These are phyloP conservation scores for Cucumis melo DNA, from an alignment of 306 rosid genomes.

Conservation along the genomic window DNA sequence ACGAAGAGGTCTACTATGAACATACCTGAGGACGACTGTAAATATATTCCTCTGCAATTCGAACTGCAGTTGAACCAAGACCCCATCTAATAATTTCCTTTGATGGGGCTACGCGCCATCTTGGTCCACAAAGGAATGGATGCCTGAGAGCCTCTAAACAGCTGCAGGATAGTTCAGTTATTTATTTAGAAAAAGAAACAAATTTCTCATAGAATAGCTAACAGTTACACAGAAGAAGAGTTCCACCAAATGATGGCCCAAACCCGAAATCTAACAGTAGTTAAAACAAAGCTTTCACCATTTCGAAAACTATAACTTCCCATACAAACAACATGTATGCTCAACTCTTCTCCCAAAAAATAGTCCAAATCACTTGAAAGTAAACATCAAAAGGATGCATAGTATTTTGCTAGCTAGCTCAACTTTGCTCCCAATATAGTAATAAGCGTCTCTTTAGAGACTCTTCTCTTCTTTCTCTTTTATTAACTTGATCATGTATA, in stretches of 20 bases:
- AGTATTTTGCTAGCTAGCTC: neutral
- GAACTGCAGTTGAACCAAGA: slow-evolving; percentile 79
- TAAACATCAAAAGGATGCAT: neutral
- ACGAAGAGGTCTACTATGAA: neutral
- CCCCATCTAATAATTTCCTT: slow-evolving; percentile 92
- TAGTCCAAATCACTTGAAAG: neutral
- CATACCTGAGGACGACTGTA: slow-evolving; percentile 86
- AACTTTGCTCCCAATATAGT: neutral
- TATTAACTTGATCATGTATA: too few relatives aligned
- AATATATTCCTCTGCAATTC: slow-evolving; percentile 86
- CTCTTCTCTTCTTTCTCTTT: too few relatives aligned
- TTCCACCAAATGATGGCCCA: neutral
- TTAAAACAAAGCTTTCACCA: neutral
- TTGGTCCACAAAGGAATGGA: slow-evolving; percentile 95
- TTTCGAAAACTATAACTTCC: neutral
- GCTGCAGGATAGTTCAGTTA: slow-evolving; percentile 27
- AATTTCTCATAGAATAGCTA: neutral
- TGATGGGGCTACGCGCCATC: slow-evolving; percentile 91
- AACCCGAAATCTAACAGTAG: neutral
- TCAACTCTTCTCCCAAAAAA: neutral
- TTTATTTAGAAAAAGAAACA: neutral
- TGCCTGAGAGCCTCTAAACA: slow-evolving; percentile 96
- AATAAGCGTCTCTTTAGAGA: too few relatives aligned
- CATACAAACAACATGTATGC: neutral
- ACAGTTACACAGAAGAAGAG: neutral